phyloP scores from a whole-genome alignment of 805 yeast genomes.

The Yamadazyma paraphyllophila region DNA sequence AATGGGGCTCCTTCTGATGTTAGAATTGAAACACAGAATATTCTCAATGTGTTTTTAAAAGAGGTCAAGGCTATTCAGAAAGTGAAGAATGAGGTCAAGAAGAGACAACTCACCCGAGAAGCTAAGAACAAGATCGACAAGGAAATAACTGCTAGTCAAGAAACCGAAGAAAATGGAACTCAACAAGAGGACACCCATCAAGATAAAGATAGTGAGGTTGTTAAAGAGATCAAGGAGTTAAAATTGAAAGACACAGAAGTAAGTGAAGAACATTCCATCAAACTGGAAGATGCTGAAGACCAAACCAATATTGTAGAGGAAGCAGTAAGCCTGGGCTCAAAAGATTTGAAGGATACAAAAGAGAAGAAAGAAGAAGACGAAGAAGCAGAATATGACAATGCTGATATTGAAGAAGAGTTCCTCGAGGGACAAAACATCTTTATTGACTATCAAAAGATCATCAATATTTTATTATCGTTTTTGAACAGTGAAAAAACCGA shows the following conservation, averaged over 20 bases:
- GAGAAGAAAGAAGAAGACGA: constrained; percentile 20
- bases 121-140: not conserved
- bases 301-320: no score
- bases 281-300: not conserved
- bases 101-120: constrained; percentile 18
- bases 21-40: constrained; percentile 76
- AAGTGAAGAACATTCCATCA: not conserved
- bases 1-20: constrained; percentile 86
- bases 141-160: not conserved
- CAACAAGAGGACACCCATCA: not conserved
- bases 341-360: constrained; percentile 9
- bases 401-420: constrained; percentile 39
- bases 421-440: constrained; percentile 67
- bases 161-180: not conserved
- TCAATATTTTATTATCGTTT: constrained; percentile 78
- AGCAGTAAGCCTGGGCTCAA: no score
- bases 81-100: constrained; percentile 54
- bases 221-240: not conserved
- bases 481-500: constrained; percentile 48
- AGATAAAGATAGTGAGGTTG: not conserved
- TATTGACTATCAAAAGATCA: constrained; percentile 75
- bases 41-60: constrained; percentile 69
- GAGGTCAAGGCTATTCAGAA: constrained; percentile 79
- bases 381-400: constrained; percentile 13
- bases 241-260: not conserved